These are phyloP conservation scores for Aureobasidium vineae DNA, from an alignment of 2,329 filamentous ascomycete genomes.

Conservation along the genomic window DNA sequence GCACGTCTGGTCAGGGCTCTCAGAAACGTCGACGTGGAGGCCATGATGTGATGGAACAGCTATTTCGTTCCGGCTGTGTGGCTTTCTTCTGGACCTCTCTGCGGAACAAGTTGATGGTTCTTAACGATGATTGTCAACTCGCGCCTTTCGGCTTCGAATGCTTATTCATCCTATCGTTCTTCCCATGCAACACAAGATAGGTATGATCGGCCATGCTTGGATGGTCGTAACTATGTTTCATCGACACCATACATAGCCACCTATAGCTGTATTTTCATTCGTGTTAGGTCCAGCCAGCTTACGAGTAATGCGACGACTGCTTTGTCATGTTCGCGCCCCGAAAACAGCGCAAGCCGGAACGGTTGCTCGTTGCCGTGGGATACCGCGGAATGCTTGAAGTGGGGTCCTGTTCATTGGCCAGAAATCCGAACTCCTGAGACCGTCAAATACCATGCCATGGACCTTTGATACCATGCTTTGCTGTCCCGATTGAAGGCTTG, in stretches of 20 bases:
- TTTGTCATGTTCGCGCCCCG: slow-evolving; percentile 17
- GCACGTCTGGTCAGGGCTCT: slow-evolving; percentile 19
- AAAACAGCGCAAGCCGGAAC: slow-evolving; percentile 5
- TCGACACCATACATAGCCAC: background rate
- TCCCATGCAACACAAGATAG: background rate
- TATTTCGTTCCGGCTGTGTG: background rate
- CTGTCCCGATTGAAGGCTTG: background rate
- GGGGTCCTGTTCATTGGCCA: background rate
- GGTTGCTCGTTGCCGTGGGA: background rate
- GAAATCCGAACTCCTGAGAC: background rate
- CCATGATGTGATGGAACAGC: background rate
- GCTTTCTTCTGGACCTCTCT: background rate
- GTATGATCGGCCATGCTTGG: background rate
- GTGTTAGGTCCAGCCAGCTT: background rate
- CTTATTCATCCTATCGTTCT: background rate
- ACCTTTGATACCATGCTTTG: background rate
- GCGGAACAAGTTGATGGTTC: too few species aligned
- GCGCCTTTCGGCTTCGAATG: background rate
- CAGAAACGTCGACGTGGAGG: slow-evolving; percentile 15
- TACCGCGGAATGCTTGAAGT: background rate
- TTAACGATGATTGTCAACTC: background rate
- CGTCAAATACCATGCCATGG: background rate
- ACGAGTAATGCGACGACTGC: background rate
- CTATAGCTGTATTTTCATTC: background rate
- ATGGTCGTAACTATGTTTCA: background rate